Evolutionary conservation across 1,284 basidiomycete genomes (phyloP).

Genomic region (Naganishia sp.): DNA sequence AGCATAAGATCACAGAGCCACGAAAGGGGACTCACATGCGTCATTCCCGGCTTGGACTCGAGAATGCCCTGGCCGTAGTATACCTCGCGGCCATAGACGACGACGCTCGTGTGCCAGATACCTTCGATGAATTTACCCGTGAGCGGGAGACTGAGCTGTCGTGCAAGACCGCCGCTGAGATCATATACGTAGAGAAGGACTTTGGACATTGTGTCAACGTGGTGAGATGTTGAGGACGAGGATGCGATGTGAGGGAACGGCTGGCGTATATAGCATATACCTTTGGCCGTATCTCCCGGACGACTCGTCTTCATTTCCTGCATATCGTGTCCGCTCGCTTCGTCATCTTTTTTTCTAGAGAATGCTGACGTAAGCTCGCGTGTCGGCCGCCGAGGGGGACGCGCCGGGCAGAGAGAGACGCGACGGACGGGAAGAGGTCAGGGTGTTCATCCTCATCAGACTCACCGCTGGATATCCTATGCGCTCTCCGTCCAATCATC

Average conservation of each 20-base stretch:
- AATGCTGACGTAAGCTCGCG: too few species aligned
- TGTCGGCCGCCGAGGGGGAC: background rate
- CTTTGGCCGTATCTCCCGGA: background rate
- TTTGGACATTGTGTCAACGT: conserved; percentile 48
- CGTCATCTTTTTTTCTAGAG: conserved; percentile 2
- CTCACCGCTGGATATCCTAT: background rate
- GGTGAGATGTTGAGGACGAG: too few species aligned
- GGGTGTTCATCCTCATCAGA: too few species aligned
- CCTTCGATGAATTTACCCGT: conserved; percentile 85
- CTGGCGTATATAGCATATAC: background rate
- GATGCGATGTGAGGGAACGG: background rate
- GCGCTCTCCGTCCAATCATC: background rate
- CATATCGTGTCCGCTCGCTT: background rate
- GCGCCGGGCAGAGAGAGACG: background rate
- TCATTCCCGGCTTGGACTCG: conserved; percentile 67
- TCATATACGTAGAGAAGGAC: conserved; percentile 88
- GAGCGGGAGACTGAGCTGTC: conserved; percentile 70
- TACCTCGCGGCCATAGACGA: conserved; percentile 78
- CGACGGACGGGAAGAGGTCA: background rate
- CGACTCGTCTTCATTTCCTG: conserved; percentile 2
- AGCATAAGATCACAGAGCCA: too few species aligned
- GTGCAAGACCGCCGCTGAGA: conserved; percentile 79
- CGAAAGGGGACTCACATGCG: conserved; percentile 63
- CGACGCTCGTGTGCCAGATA: conserved; percentile 86
- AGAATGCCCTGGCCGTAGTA: conserved; percentile 86